phyloP scores from a whole-genome alignment of 306 rosid species.

The Cucumis melo region DNA sequence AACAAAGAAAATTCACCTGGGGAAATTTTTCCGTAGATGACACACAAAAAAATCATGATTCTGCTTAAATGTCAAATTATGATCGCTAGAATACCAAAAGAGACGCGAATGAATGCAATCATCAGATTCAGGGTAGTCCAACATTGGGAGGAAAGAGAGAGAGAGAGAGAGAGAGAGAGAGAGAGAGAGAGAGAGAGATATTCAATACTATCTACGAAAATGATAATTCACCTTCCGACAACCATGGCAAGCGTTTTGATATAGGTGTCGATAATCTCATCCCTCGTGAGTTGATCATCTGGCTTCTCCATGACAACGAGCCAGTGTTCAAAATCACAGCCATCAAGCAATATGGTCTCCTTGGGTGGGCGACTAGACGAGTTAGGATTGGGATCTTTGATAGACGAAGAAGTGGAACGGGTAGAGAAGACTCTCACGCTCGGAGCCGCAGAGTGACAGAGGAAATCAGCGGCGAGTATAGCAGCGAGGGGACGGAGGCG shows the following conservation, averaged over 20 bases:
- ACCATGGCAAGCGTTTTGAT: slow-evolving; percentile 62
- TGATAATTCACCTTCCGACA: slow-evolving; percentile 45
- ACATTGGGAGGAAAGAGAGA: neutral
- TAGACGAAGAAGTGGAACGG: slow-evolving; percentile 74
- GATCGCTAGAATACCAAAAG: neutral
- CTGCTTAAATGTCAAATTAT: neutral
- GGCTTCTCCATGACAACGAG: slow-evolving; percentile 89
- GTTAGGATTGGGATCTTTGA: slow-evolving; percentile 81
- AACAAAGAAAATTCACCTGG: too few species aligned
- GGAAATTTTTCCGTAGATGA: too few species aligned
- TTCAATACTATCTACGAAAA: neutral
- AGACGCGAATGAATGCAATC: neutral
- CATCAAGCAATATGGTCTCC: slow-evolving; percentile 87
- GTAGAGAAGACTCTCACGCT: slow-evolving; percentile 36
- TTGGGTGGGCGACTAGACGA: slow-evolving; percentile 93
- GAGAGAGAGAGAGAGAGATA: neutral
- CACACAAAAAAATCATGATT: neutral
- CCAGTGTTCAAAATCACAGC: slow-evolving; percentile 98
- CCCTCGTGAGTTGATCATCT: slow-evolving; percentile 51
- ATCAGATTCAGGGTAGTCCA: neutral
- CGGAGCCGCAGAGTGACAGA: slow-evolving; percentile 4
- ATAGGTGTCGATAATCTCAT: slow-evolving; percentile 62
- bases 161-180: neutral
- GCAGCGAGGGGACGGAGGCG: slow-evolving; percentile 63
- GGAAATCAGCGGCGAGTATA: slow-evolving; percentile 9